phyloP scores from a whole-genome alignment of 352 stramenopile genomes.

The Phytophthora cryptogea region DNA sequence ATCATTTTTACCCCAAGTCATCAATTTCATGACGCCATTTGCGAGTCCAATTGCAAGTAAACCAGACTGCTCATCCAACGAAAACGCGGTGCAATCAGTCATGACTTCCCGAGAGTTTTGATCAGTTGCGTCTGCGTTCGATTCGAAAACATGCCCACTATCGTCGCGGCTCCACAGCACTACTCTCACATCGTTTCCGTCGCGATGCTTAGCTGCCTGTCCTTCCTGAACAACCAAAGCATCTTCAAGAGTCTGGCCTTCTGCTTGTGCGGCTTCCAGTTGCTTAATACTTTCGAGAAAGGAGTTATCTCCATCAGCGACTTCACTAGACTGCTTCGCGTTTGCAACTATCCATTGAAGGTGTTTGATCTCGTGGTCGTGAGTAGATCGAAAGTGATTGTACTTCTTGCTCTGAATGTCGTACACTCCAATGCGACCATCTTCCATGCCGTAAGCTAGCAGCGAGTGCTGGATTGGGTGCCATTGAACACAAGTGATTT shows the following conservation, averaged over 20 bases:
- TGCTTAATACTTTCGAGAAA: slow-evolving; percentile 58
- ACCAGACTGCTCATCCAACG: slow-evolving; percentile 30
- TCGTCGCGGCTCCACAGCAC: slow-evolving; percentile 59
- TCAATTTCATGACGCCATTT: slow-evolving; percentile 55
- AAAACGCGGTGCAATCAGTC: slow-evolving; percentile 29
- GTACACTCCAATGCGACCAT: slow-evolving; percentile 65
- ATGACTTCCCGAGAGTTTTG: slow-evolving; percentile 31
- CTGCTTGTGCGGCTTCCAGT: slow-evolving; percentile 52
- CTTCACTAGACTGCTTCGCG: not conserved
- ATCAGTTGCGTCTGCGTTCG: slow-evolving; percentile 36
- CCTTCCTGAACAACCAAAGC: slow-evolving; percentile 43
- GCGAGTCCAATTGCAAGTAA: slow-evolving; percentile 43
- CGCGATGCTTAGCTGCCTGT: slow-evolving; percentile 1
- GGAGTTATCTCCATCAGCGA: slow-evolving; percentile 9
- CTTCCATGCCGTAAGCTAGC: slow-evolving; percentile 76
- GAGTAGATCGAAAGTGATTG: slow-evolving; percentile 49
- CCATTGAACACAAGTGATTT: slow-evolving; percentile 71
- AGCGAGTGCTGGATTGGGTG: slow-evolving; percentile 55
- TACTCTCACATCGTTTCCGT: slow-evolving; percentile 32
- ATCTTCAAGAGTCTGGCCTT: slow-evolving; percentile 55
- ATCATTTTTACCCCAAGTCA: slow-evolving; percentile 1
- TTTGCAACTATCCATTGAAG: slow-evolving; percentile 49
- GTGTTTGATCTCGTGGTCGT: slow-evolving; percentile 43
- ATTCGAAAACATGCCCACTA: slow-evolving; percentile 40
- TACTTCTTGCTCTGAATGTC: slow-evolving; percentile 59